Conservation (phyloP, 169 alveolate species). For the Eimeria acervulina region DNA sequence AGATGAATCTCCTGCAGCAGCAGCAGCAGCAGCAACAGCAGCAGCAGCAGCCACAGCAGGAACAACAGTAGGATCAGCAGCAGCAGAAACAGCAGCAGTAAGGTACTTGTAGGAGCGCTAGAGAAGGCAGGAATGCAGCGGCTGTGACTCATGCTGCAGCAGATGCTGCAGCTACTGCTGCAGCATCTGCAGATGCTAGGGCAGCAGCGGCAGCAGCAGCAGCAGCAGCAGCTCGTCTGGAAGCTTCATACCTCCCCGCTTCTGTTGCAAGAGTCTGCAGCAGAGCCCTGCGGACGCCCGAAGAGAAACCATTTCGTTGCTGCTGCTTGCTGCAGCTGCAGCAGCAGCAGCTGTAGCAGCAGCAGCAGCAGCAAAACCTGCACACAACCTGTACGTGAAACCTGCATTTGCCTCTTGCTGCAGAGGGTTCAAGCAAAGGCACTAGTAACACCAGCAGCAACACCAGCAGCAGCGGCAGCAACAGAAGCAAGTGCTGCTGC, state of each 20-base stretch:
- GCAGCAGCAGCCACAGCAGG: conserved; percentile 13
- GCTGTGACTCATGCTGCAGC: too few species aligned
- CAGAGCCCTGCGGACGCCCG: not conserved
- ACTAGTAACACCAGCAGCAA: not conserved
- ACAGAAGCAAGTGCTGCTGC: not conserved
- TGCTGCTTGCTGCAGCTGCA: too few species aligned
- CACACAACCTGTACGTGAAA: not conserved
- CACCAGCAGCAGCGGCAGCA: not conserved
- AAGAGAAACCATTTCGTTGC: conserved; percentile 6
- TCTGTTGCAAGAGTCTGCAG: not conserved
- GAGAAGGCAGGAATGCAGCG: too few species aligned
- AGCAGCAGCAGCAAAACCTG: too few species aligned
- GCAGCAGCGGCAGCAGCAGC: too few species aligned
- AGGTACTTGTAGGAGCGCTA: too few species aligned
- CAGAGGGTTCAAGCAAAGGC: not conserved
- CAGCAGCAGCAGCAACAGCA: not conserved
- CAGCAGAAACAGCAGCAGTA: conserved; percentile 14
- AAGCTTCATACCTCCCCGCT: too few species aligned
- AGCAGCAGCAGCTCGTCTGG: too few species aligned
- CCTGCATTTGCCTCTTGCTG: not conserved
- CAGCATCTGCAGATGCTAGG: too few species aligned
- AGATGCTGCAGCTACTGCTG: too few species aligned
- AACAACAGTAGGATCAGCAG: not conserved
- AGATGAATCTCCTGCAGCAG: not conserved
- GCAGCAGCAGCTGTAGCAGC: too few species aligned